phyloP scores from a whole-genome alignment of 306 rosid genomes.

The Gynostemma pentaphyllum region DNA sequence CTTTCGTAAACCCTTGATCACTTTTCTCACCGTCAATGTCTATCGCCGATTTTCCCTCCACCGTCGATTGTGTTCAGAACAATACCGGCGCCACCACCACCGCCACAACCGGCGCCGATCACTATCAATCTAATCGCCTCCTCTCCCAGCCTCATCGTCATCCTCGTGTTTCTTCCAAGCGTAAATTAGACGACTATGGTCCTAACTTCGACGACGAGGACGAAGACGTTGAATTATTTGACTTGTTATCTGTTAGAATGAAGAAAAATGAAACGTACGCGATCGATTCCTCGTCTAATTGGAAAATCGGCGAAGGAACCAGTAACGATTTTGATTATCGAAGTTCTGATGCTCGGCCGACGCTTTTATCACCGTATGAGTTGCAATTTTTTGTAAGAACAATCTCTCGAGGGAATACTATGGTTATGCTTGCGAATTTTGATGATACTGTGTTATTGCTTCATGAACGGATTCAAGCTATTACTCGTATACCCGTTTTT shows the following conservation, averaged over 20 bases:
- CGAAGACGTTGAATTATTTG: slow-evolving; percentile 23
- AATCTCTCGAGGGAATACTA: slow-evolving; percentile 31
- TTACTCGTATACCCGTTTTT: slow-evolving; percentile 33
- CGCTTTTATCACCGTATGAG: slow-evolving; percentile 13
- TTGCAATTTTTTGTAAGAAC: slow-evolving; percentile 56
- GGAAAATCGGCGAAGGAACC: slow-evolving; percentile 1
- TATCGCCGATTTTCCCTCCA: slow-evolving; percentile 33
- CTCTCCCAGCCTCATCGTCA: slow-evolving; percentile 19
- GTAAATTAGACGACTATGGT: slow-evolving; percentile 57
- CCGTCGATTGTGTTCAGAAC: slow-evolving; percentile 38
- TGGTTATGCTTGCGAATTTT: slow-evolving; percentile 40
- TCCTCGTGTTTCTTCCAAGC: slow-evolving; percentile 40
- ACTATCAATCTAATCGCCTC: slow-evolving; percentile 7
- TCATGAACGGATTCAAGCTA: slow-evolving; percentile 21
- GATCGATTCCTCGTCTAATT: slow-evolving; percentile 22
- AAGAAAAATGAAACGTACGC: slow-evolving; percentile 45
- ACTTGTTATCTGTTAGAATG: slow-evolving; percentile 57
- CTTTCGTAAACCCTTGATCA: background rate
- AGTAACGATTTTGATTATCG: slow-evolving; percentile 16
- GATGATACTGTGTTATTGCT: slow-evolving; percentile 46
- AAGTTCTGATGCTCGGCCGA: slow-evolving; percentile 22
- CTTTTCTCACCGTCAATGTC: slow-evolving; percentile 49
- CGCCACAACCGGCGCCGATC: slow-evolving; percentile 8
- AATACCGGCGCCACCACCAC: slow-evolving; percentile 19
- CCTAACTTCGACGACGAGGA: slow-evolving; percentile 35